These are phyloP conservation scores for Nannochloropsis oceanica DNA, from an alignment of 108 stramenopile genomes.

Conservation along the genomic window DNA sequence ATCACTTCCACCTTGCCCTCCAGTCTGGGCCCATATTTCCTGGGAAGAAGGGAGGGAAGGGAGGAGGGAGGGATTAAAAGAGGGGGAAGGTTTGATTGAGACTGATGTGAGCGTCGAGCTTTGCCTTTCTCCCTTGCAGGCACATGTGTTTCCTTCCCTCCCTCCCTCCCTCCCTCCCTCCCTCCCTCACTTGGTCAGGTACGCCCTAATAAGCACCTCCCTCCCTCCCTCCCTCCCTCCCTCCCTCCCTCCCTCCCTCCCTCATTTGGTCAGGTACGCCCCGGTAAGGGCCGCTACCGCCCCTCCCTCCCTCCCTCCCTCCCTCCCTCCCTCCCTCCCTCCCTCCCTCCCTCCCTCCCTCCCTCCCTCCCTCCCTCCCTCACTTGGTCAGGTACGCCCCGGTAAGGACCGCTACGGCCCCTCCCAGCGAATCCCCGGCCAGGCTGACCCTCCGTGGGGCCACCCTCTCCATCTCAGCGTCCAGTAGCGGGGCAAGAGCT, in stretches of 20 bases:
- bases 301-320: too few species aligned
- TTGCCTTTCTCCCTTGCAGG: not conserved
- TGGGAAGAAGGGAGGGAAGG: not conserved
- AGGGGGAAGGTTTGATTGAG: too few species aligned
- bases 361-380: too few species aligned
- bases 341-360: too few species aligned
- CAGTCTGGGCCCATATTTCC: not conserved
- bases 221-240: not conserved
- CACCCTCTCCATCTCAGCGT: not conserved
- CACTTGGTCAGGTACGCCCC: not conserved
- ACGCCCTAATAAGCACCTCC: too few species aligned
- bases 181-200: too few species aligned
- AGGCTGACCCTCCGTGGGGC: not conserved
- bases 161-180: not conserved
- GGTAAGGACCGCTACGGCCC: not conserved
- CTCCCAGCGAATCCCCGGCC: not conserved
- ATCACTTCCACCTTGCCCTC: not conserved
- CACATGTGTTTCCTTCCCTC: not conserved
- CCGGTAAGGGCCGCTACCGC: not conserved
- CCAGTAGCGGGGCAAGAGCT: not conserved
- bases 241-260: not conserved
- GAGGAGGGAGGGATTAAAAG: not conserved
- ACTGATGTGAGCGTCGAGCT: too few species aligned
- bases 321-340: too few species aligned
- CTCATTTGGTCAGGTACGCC: not conserved